Conservation (phyloP, 23 red algal genomes). For the Pyropia yezoensis region DNA sequence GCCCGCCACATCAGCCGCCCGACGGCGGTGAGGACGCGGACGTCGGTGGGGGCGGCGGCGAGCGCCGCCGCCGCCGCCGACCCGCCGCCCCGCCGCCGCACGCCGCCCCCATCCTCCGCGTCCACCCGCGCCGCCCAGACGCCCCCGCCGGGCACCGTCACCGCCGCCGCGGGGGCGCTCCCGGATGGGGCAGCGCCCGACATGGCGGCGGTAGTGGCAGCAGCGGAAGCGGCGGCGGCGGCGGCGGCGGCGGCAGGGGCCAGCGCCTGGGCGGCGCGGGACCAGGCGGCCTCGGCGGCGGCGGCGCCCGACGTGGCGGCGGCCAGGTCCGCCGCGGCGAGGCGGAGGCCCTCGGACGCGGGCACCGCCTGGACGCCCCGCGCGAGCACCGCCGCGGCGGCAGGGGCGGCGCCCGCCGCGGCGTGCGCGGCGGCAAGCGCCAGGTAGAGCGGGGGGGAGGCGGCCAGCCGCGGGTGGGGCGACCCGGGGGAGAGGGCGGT, state of each 20-base stretch:
- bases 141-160: conserved; percentile 10
- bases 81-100: conserved; percentile 18
- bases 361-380: conserved; percentile 25
- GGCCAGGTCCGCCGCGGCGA: not conserved
- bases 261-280: not conserved
- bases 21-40: conserved; percentile 33
- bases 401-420: not conserved
- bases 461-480: too few species aligned
- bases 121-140: conserved; percentile 52
- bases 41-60: conserved; percentile 16
- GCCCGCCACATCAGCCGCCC: conserved; percentile 42
- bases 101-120: conserved; percentile 12
- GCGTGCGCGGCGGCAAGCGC: conserved; percentile 4
- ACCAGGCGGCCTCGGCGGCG: too few species aligned
- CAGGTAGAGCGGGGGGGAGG: too few species aligned
- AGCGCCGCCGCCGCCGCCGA: conserved; percentile 23
- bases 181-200: conserved; percentile 1
- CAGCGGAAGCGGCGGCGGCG: not conserved
- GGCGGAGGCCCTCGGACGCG: conserved; percentile 1
- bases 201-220: not conserved
- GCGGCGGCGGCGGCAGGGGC: too few species aligned
- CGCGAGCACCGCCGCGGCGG: not conserved
- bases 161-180: conserved; percentile 18
- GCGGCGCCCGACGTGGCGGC: too few species aligned
- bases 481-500: too few species aligned